A percentile compares a stretch with the other conserved stretches of the same genome.
These are phyloP conservation scores for Salix dunnii DNA, from an alignment of 345 rosid genomes.

Conservation along the genomic window DNA sequence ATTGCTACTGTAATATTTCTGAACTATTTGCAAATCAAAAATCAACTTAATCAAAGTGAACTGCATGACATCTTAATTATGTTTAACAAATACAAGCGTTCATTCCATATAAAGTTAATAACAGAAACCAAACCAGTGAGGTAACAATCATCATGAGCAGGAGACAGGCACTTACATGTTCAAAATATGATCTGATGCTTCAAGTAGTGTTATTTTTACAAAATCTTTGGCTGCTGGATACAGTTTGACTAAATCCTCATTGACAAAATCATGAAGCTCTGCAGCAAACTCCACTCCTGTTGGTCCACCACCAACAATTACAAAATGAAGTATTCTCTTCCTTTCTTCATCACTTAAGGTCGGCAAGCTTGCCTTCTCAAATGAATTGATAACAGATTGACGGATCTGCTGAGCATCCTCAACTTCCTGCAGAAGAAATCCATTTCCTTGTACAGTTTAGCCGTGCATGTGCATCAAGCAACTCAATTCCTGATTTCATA, in stretches of 20 bases:
- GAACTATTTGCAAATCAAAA: background rate
- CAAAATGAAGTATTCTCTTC: constrained; percentile 85
- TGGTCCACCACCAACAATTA: constrained; percentile 98
- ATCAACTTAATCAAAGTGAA: background rate
- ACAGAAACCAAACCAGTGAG: background rate
- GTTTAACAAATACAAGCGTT: background rate
- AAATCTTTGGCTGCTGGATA: constrained; percentile 64
- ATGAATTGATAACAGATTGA: constrained; percentile 67
- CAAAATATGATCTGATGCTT: constrained; percentile 94
- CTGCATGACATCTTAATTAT: background rate
- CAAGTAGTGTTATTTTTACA: constrained; percentile 78
- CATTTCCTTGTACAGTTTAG: constrained; percentile 5
- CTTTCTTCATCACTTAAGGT: constrained; percentile 82
- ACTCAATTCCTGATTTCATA: background rate
- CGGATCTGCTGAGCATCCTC: constrained; percentile 97
- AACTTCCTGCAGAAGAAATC: constrained; percentile 60
- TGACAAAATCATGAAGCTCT: constrained; percentile 88
- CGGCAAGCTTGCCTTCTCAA: constrained; percentile 93
- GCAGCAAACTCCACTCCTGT: constrained; percentile 99
- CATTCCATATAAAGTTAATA: background rate
- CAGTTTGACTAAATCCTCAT: constrained; percentile 72
- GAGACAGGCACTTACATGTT: constrained; percentile 53
- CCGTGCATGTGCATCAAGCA: background rate
- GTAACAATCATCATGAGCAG: background rate
- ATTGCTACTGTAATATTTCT: background rate